A percentile compares a stretch with the other conserved stretches of the same genome.
Conservation (phyloP, 1,284 basidiomycete genomes). For the Trametes hirsuta region DNA sequence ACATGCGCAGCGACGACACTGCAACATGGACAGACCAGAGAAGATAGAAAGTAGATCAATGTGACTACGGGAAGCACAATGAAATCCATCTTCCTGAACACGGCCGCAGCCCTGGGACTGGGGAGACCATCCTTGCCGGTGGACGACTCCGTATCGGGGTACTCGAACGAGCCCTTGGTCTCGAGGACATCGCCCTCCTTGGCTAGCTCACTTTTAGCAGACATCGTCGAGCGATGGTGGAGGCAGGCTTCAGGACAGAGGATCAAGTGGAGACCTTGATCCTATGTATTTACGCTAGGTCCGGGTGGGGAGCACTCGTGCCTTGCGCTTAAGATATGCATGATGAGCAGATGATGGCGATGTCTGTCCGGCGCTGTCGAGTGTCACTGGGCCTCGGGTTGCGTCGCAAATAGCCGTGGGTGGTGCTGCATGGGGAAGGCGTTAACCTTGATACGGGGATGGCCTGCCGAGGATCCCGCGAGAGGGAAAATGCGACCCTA, state of each 20-base stretch:
- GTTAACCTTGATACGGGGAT: background rate
- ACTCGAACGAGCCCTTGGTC: conserved; percentile 1
- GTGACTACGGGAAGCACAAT: conserved; percentile 19
- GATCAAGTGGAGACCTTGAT: background rate
- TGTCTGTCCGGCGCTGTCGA: background rate
- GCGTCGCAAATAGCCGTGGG: background rate
- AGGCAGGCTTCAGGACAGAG: background rate
- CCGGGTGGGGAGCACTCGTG: background rate
- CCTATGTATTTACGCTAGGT: background rate
- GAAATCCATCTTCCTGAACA: conserved; percentile 20
- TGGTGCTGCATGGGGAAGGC: background rate
- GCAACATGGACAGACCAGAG: conserved; percentile 6
- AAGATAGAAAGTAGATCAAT: conserved; percentile 22
- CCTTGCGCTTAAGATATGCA: background rate
- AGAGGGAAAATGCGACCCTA: background rate
- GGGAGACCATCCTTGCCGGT: background rate
- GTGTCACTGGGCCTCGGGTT: background rate
- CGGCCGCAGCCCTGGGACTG: background rate
- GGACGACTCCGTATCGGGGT: background rate
- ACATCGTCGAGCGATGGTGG: conserved; percentile 2
- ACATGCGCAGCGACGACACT: background rate
- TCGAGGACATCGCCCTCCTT: background rate
- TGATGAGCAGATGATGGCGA: conserved; percentile 1
- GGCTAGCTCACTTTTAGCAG: background rate
- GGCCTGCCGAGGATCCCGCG: background rate